A percentile compares a stretch with the other conserved stretches of the same genome.
These are phyloP conservation scores for Rhynchosporium secalis DNA, from an alignment of 2,329 filamentous ascomycete species.

Conservation along the genomic window DNA sequence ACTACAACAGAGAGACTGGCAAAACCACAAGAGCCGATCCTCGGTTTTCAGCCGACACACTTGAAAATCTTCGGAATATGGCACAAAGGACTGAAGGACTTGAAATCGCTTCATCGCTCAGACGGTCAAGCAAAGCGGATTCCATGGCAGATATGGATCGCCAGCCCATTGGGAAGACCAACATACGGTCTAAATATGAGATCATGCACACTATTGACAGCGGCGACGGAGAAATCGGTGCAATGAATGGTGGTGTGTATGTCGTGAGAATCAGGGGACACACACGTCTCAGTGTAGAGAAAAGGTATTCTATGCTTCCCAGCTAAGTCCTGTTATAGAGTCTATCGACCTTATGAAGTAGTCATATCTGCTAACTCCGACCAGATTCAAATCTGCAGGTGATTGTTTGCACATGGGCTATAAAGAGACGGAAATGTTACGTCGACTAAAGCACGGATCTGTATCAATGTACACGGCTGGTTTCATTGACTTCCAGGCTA, in stretches of 20 bases:
- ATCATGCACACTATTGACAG: slow-evolving; percentile 33
- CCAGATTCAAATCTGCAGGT: slow-evolving; percentile 12
- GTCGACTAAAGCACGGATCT: slow-evolving; percentile 27
- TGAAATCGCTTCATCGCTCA: slow-evolving; percentile 14
- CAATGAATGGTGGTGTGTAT: slow-evolving; percentile 37
- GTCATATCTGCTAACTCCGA: neutral
- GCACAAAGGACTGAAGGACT: slow-evolving; percentile 7
- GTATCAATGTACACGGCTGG: slow-evolving; percentile 29
- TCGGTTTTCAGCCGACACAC: slow-evolving; percentile 11
- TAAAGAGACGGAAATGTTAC: slow-evolving; percentile 33
- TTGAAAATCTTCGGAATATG: slow-evolving; percentile 15
- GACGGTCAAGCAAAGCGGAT: neutral
- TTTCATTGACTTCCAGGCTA: slow-evolving; percentile 24
- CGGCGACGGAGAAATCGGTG: slow-evolving; percentile 30
- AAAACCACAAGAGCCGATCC: slow-evolving; percentile 17
- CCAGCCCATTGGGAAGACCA: slow-evolving; percentile 14
- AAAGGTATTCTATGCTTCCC: slow-evolving; percentile 14
- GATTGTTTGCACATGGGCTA: neutral
- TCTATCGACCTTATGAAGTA: too few relatives aligned
- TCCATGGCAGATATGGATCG: slow-evolving; percentile 14
- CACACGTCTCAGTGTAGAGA: slow-evolving; percentile 18
- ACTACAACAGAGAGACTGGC: slow-evolving; percentile 24
- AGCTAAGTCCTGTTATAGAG: neutral
- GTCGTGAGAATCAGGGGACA: slow-evolving; percentile 29
- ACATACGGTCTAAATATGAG: slow-evolving; percentile 28